These are phyloP conservation scores for Fragaria iinumae DNA, from an alignment of 306 rosid species.

Conservation along the genomic window DNA sequence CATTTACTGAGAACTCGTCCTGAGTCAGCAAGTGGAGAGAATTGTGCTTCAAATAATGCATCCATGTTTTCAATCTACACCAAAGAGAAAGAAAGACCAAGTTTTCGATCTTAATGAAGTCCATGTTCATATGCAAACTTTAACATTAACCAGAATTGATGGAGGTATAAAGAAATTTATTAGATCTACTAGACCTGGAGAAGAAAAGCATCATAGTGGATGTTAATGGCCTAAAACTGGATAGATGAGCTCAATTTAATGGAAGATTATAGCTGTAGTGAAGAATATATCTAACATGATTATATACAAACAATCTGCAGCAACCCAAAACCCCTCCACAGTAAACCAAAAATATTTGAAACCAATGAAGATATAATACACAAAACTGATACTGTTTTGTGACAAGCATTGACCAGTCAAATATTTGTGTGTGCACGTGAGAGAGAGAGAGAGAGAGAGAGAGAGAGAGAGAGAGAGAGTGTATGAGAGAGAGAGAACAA, in stretches of 20 bases:
- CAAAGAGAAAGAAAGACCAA: slow-evolving; percentile 23
- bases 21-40: slow-evolving; percentile 78
- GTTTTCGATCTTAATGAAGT: neutral
- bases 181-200: neutral
- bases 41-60: slow-evolving; percentile 92
- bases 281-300: neutral
- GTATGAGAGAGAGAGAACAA: neutral
- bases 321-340: neutral
- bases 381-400: neutral
- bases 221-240: neutral
- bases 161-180: neutral
- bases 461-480: too few species aligned
- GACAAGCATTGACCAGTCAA: neutral
- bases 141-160: neutral
- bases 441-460: too few species aligned
- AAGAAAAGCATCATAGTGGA: neutral
- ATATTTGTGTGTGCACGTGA: neutral
- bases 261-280: neutral
- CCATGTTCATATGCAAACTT: neutral
- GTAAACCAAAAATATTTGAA: neutral
- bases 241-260: neutral
- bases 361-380: neutral
- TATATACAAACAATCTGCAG: neutral
- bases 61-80: slow-evolving; percentile 94
- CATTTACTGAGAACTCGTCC: slow-evolving; percentile 86